Conservation (phyloP, 1,284 basidiomycete genomes). For the Ustilago curta region DNA sequence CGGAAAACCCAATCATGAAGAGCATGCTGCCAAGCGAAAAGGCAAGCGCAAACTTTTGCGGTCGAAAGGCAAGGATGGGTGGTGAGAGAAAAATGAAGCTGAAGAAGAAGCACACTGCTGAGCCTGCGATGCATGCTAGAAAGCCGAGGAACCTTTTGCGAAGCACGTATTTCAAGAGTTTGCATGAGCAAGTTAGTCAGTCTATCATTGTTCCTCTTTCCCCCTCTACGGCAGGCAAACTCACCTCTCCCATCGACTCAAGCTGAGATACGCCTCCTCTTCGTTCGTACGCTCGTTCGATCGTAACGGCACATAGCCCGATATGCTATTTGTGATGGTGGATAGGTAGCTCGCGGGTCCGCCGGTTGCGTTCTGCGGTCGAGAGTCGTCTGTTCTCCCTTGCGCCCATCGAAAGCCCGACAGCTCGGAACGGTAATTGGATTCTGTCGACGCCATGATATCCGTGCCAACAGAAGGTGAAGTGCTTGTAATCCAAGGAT, state of each 20-base stretch:
- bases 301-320: conserved; percentile 86
- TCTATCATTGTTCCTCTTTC: not conserved
- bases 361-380: conserved; percentile 18
- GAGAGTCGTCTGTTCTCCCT: conserved; percentile 58
- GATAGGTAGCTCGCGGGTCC: conserved; percentile 48
- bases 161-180: not conserved
- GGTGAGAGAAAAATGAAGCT: conserved; percentile 88
- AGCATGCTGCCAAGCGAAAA: conserved; percentile 66
- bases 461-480: not conserved
- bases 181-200: not conserved
- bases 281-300: conserved; percentile 87
- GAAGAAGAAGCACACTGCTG: conserved; percentile 93
- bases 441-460: conserved; percentile 41
- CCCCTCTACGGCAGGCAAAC: conserved; percentile 2
- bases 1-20: conserved; percentile 66
- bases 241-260: conserved; percentile 67
- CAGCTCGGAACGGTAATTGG: conserved; percentile 56
- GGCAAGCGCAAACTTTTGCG: conserved; percentile 67
- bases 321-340: conserved; percentile 73
- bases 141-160: conserved; percentile 81
- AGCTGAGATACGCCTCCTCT: conserved; percentile 85
- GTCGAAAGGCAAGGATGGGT: conserved; percentile 73
- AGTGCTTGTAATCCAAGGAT: not conserved
- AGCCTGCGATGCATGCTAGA: conserved; percentile 86
- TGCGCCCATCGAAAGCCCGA: conserved; percentile 63